phyloP scores from a whole-genome alignment of 306 rosid genomes.

The Gynostemma pentaphyllum region DNA sequence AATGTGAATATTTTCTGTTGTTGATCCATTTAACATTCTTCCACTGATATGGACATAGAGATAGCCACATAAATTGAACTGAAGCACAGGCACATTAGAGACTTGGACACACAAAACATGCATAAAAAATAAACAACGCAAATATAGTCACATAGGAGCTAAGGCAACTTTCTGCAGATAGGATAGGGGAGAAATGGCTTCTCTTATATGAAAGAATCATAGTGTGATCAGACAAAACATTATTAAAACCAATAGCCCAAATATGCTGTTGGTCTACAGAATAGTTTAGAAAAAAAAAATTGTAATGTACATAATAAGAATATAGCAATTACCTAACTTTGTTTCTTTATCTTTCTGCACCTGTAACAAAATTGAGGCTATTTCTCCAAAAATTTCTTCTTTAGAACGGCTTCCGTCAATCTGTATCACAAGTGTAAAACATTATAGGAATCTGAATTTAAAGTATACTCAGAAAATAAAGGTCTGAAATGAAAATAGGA shows the following conservation, averaged over 20 bases:
- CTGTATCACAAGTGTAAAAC: conserved; percentile 21
- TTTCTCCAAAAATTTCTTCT: conserved; percentile 54
- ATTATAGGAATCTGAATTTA: conserved; percentile 6
- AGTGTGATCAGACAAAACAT: background rate
- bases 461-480: background rate
- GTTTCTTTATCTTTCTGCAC: conserved; percentile 34
- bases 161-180: background rate
- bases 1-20: too few species aligned
- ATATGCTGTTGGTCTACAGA: too few species aligned
- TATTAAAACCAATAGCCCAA: background rate
- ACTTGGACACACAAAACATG: background rate
- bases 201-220: background rate
- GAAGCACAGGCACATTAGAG: background rate
- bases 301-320: background rate
- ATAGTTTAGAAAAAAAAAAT: too few species aligned
- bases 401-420: conserved; percentile 68
- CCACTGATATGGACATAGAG: background rate
- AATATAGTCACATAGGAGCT: background rate
- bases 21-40: background rate
- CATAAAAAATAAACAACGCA: background rate
- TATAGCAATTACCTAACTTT: conserved; percentile 28
- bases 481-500: background rate
- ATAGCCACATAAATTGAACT: background rate
- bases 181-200: background rate
- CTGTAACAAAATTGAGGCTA: conserved; percentile 50